Evolutionary conservation across 306 rosid species (phyloP).

Genomic region (Hylodesmum podocarpum): DNA sequence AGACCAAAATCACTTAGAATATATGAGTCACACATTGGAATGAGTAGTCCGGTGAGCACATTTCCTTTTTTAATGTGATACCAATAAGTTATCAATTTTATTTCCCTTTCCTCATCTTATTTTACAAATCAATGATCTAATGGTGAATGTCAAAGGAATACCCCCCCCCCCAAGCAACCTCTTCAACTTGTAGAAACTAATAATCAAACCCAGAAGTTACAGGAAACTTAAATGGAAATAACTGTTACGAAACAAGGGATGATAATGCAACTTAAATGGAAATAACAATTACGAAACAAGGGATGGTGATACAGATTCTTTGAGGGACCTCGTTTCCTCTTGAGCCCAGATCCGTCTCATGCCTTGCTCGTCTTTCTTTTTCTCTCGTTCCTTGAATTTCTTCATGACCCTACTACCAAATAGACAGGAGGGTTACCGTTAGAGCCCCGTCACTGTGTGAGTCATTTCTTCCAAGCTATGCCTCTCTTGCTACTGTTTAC

Average conservation of each 20-base stretch:
- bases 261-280: not conserved
- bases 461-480: not conserved
- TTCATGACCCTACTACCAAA: not conserved
- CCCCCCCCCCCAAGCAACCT: not conserved
- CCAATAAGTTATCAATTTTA: conserved; percentile 17
- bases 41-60: conserved; percentile 92
- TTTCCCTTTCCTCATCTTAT: not conserved
- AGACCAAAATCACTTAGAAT: conserved; percentile 91
- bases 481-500: not conserved
- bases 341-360: not conserved
- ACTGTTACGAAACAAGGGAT: not conserved
- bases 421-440: not conserved
- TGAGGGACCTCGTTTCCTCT: not conserved
- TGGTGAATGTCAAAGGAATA: not conserved
- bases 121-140: conserved; percentile 8
- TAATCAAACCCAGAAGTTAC: not conserved
- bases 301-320: not conserved
- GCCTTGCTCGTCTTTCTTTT: not conserved
- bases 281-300: not conserved
- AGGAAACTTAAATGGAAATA: not conserved
- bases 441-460: not conserved
- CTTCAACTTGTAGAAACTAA: not conserved
- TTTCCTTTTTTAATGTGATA: conserved; percentile 33
- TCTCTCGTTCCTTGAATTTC: not conserved
- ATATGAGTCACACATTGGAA: conserved; percentile 93